phyloP scores from a whole-genome alignment of 331 rosid genomes.

The Malus hybrid region DNA sequence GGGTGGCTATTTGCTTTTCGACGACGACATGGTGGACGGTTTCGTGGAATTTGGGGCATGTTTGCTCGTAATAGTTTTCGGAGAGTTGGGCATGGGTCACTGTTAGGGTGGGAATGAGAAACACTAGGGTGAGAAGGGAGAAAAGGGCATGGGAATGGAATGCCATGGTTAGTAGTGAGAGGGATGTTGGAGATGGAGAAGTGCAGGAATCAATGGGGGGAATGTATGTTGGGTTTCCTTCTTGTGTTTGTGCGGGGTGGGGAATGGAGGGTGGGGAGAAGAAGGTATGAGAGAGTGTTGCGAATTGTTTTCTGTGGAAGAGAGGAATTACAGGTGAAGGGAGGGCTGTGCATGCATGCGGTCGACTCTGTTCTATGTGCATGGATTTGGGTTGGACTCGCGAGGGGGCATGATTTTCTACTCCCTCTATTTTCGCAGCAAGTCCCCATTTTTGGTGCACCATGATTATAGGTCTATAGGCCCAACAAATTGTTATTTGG shows the following conservation, averaged over 20 bases:
- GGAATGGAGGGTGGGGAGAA: neutral
- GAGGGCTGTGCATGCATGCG: neutral
- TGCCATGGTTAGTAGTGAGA: neutral
- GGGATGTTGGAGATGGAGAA: neutral
- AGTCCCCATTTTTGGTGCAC: neutral
- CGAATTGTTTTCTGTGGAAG: conserved; percentile 18
- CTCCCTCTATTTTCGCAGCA: neutral
- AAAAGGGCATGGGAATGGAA: neutral
- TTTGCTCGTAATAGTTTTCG: conserved; percentile 30
- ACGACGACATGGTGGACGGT: conserved; percentile 5
- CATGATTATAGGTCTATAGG: neutral
- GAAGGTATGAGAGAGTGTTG: neutral
- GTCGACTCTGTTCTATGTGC: neutral
- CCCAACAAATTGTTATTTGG: neutral
- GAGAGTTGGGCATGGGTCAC: conserved; percentile 21
- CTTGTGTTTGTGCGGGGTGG: neutral
- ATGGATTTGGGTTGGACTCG: neutral
- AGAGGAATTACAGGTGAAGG: conserved; percentile 30
- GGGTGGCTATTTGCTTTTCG: conserved; percentile 7
- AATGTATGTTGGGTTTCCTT: neutral
- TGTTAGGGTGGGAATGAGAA: conserved; percentile 11
- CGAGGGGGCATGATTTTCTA: neutral
- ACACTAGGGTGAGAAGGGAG: neutral
- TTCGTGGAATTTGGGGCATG: conserved; percentile 36
- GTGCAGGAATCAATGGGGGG: neutral